Evolutionary conservation across 352 stramenopile genomes (phyloP), one percentile per base, ranked within the genome.

Genomic region (Globisporangium canariense): DNA sequence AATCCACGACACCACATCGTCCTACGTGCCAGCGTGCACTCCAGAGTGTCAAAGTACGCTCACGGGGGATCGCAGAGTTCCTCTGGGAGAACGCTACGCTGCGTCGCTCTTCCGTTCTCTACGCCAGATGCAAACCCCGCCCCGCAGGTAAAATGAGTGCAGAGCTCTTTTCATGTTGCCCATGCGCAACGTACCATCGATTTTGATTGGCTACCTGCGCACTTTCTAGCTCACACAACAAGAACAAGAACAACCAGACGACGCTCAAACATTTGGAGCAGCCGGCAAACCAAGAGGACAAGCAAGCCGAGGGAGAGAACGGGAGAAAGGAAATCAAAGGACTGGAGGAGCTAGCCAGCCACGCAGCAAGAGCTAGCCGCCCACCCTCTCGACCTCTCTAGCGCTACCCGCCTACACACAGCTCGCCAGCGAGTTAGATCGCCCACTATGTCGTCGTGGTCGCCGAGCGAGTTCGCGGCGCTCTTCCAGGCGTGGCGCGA

Each of bases 401-500:
- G n/a, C 28, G 46, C 20, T 11, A 28, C 20, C 20, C 22, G 28
- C 47, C 46, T 34, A 28, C 47, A 3, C 9, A 20, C 22, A 55
- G 25, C 7, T 18, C 25, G 22, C 3, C 20, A 38, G 9, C 14
- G 2, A 25, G 25, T 28, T 28, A 28, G 25, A 28, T 28, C 25
- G 3, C 5, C 36, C 13, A 13, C 50, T 0, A 66, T 67, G 61
- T 60, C 61, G 14, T 43, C 61, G 53, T 67, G 61, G 61, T 56
- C 61, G 4, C 30, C 52, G 5, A 30, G 30, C 30, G 61, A 67
- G 61, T 56, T 67, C 38, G 53, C 41, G 13, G 54, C 62, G 46
- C 62, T 68, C 45, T 63, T 59, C 55, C 45, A 68, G 16, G 62
- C 62, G n/a, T 68, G 62, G 62, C 55, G 50, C 16, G 62, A 62